phyloP scores from a whole-genome alignment of 2,329 filamentous ascomycete species.

The Helotiales sp. region DNA sequence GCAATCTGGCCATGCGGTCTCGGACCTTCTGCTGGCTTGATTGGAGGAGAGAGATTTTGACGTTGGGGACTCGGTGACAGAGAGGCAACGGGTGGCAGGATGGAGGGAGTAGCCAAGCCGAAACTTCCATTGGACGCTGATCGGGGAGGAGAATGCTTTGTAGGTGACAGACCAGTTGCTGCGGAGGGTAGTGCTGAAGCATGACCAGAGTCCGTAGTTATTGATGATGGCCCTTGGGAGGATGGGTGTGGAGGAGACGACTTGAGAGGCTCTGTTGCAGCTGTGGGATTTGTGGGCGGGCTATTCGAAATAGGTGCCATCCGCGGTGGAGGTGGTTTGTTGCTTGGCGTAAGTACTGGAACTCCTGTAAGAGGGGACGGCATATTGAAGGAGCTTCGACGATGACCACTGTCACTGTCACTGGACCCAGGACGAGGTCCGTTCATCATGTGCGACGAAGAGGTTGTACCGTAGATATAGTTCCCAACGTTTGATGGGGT shows the following conservation, averaged over 20 bases:
- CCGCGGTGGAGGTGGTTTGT: slow-evolving; percentile 24
- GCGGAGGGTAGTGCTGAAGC: slow-evolving; percentile 41
- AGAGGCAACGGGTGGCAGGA: slow-evolving; percentile 62
- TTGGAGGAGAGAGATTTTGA: slow-evolving; percentile 64
- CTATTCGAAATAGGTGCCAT: slow-evolving; percentile 6
- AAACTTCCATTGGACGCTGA: slow-evolving; percentile 39
- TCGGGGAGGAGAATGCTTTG: slow-evolving; percentile 49
- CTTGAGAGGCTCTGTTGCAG: slow-evolving; percentile 25
- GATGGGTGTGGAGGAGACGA: slow-evolving; percentile 26
- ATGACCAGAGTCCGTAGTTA: slow-evolving; percentile 28
- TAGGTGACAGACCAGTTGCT: slow-evolving; percentile 50
- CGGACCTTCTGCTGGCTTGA: slow-evolving; percentile 51
- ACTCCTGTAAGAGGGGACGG: slow-evolving; percentile 40
- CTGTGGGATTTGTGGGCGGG: slow-evolving; percentile 11
- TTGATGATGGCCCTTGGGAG: slow-evolving; percentile 7
- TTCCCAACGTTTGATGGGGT: slow-evolving; percentile 17
- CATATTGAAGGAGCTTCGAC: slow-evolving; percentile 38
- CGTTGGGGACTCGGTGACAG: slow-evolving; percentile 62
- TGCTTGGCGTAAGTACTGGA: slow-evolving; percentile 39
- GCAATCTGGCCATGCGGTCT: slow-evolving; percentile 32
- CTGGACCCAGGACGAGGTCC: slow-evolving; percentile 29
- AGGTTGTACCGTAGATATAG: slow-evolving; percentile 18
- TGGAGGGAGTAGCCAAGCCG: slow-evolving; percentile 44
- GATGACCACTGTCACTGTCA: slow-evolving; percentile 29
- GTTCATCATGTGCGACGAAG: slow-evolving; percentile 21